These are phyloP conservation scores for Calocybe gambosa DNA, from an alignment of 1,284 basidiomycete genomes.

Conservation along the genomic window DNA sequence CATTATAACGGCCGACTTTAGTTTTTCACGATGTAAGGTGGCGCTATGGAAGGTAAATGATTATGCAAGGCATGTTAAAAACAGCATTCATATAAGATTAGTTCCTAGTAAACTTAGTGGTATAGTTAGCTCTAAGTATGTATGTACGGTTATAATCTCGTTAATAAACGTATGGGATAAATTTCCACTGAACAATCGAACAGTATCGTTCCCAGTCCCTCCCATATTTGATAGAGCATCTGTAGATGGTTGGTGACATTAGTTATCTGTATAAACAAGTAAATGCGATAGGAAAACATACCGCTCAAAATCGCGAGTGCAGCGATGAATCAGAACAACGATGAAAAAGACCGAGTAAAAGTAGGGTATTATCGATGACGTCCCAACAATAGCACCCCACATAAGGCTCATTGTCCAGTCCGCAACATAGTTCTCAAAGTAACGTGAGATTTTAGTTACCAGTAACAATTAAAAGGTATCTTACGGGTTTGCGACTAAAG, in stretches of 20 bases:
- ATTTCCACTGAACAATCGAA: conserved; percentile 80
- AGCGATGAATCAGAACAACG: conserved; percentile 82
- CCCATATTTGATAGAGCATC: conserved; percentile 89
- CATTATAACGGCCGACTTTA: no score
- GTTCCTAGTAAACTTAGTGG: not conserved
- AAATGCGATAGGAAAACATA: conserved; percentile 25
- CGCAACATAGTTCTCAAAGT: conserved; percentile 71
- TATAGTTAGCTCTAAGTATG: not conserved
- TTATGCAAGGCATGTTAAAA: no score
- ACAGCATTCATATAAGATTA: not conserved
- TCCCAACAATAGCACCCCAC: conserved; percentile 87
- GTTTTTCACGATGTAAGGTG: no score
- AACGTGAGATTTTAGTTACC: conserved; percentile 3
- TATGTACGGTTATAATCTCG: not conserved
- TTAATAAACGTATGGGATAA: conserved; percentile 72
- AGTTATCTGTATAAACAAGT: not conserved
- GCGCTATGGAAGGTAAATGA: no score
- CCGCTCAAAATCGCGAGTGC: conserved; percentile 88
- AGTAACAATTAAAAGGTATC: conserved; percentile 19
- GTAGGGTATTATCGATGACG: conserved; percentile 85
- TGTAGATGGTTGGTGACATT: conserved; percentile 17
- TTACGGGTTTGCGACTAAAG: conserved; percentile 82
- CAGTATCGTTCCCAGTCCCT: conserved; percentile 94
- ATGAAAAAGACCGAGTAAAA: conserved; percentile 96
- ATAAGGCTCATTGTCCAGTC: conserved; percentile 87